These are phyloP conservation scores for Bertia moriformis DNA, from an alignment of 2,329 filamentous ascomycete species.

Conservation along the genomic window DNA sequence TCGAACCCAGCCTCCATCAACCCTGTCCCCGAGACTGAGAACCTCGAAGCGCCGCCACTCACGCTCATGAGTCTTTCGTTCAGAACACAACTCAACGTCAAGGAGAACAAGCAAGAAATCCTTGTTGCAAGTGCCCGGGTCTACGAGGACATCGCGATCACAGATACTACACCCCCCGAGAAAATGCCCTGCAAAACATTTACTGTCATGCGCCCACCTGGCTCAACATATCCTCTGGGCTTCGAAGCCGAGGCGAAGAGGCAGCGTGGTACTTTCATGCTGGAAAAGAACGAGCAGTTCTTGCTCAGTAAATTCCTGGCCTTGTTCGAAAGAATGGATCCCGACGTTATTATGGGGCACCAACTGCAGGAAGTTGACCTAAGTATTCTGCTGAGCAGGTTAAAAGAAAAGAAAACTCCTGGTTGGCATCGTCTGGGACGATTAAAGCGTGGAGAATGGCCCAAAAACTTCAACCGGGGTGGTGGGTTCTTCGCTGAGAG, in stretches of 20 bases:
- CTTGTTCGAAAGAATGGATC: slow-evolving; percentile 74
- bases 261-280: slow-evolving; percentile 61
- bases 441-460: slow-evolving; percentile 73
- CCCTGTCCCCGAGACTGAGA: slow-evolving; percentile 62
- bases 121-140: slow-evolving; percentile 80
- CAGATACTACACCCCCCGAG: slow-evolving; percentile 76
- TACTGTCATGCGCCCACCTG: slow-evolving; percentile 74
- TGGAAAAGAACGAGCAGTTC: slow-evolving; percentile 72
- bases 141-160: slow-evolving; percentile 78
- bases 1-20: slow-evolving; percentile 64
- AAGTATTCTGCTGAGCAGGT: slow-evolving; percentile 71
- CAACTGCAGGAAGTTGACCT: slow-evolving; percentile 96
- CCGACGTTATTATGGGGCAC: slow-evolving; percentile 86
- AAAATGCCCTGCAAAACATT: slow-evolving; percentile 81
- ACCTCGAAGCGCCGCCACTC: slow-evolving; percentile 68
- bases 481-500: slow-evolving; percentile 88
- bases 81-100: slow-evolving; percentile 74
- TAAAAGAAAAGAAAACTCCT: slow-evolving; percentile 80
- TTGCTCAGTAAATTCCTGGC: slow-evolving; percentile 80
- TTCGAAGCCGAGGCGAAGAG: slow-evolving; percentile 66
- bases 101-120: slow-evolving; percentile 93
- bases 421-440: slow-evolving; percentile 90
- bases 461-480: slow-evolving; percentile 70
- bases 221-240: slow-evolving; percentile 64
- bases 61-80: slow-evolving; percentile 93